Percentiles rank a stretch among this genome's conserved stretches.
Conservation (phyloP, 495 filamentous ascomycete species). For the Neurospora sp. region DNA sequence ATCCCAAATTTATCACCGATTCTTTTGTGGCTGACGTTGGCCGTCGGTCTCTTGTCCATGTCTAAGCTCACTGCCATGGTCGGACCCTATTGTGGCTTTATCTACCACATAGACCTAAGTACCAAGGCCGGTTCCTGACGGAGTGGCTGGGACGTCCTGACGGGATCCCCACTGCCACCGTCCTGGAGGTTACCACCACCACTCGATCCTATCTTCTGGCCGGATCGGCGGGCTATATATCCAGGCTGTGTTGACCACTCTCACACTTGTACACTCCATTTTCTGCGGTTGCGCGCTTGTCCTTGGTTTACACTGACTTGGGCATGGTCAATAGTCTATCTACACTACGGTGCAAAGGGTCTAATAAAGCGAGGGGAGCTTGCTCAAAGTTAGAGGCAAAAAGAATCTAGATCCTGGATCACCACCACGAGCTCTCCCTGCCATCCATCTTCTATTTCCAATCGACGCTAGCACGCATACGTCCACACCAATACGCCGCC, state of each 20-base stretch:
- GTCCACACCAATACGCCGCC: neutral
- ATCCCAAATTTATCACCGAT: neutral
- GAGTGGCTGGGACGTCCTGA: neutral
- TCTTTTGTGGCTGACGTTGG: neutral
- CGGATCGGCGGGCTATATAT: neutral
- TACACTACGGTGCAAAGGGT: neutral
- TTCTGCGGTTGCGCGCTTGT: neutral
- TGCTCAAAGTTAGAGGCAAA: neutral
- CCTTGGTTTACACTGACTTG: neutral
- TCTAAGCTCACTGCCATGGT: neutral
- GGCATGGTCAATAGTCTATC: neutral
- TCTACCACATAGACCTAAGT: neutral
- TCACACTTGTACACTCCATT: neutral
- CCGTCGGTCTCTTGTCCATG: neutral
- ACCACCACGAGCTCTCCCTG: neutral
- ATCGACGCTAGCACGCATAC: neutral
- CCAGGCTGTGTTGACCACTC: neutral
- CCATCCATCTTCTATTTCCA: neutral
- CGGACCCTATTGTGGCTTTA: neutral
- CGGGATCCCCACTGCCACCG: neutral
- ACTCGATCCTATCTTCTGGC: neutral
- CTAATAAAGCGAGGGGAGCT: neutral
- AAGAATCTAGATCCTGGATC: neutral
- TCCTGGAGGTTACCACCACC: neutral
- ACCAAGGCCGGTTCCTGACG: neutral